Evolutionary conservation across 495 filamentous ascomycete species (phyloP).

Genomic region (Hypoxylon fuscum): DNA sequence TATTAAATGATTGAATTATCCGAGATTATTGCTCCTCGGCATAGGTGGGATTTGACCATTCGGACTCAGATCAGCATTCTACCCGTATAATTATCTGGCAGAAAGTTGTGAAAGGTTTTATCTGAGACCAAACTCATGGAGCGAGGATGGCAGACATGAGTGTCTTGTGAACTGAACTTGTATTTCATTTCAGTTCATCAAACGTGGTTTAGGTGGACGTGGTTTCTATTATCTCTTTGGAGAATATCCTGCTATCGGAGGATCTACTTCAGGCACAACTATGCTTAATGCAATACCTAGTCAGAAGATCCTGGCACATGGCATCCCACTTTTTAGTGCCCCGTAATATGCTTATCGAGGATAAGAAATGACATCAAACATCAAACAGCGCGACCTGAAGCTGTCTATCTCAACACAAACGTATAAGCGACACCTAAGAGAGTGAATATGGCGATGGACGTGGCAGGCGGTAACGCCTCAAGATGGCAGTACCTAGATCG

Average conservation of each 20-base stretch:
- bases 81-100: too few relatives aligned
- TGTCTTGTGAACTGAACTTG: too few relatives aligned
- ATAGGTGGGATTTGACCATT: too few relatives aligned
- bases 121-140: too few relatives aligned
- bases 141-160: too few relatives aligned
- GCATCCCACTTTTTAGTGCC: constrained; percentile 23
- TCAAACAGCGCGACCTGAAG: not conserved
- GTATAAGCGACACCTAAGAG: not conserved
- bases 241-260: not conserved
- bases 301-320: too few relatives aligned
- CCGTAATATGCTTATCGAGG: constrained; percentile 20
- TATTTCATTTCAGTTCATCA: too few relatives aligned
- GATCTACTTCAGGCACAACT: not conserved
- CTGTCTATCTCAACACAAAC: not conserved
- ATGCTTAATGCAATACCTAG: not conserved
- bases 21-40: constrained; percentile 1
- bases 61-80: too few relatives aligned
- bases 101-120: too few relatives aligned
- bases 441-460: constrained; percentile 22
- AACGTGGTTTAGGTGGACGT: too few relatives aligned
- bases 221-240: not conserved
- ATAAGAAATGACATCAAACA: constrained; percentile 39
- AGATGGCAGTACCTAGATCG: constrained; percentile 79
- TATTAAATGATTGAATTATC: constrained; percentile 14
- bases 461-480: constrained; percentile 1